These are phyloP conservation scores for Ambrosiella xylebori DNA, from an alignment of 2,329 filamentous ascomycete genomes.

Conservation along the genomic window DNA sequence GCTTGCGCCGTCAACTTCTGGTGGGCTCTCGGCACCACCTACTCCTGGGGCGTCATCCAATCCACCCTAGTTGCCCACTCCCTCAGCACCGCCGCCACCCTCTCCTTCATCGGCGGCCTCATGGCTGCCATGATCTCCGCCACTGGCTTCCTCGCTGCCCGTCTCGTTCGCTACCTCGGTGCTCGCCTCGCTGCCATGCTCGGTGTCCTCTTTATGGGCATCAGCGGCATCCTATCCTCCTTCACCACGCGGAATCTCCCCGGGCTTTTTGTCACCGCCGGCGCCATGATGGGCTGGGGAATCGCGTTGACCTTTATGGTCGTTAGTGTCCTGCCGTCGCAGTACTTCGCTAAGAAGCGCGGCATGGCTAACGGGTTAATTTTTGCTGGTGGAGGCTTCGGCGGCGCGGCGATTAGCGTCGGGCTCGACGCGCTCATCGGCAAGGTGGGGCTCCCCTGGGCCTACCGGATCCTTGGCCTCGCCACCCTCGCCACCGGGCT, in stretches of 20 bases:
- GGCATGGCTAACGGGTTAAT: conserved; percentile 39
- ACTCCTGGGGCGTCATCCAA: conserved; percentile 45
- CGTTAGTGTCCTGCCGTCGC: conserved; percentile 30
- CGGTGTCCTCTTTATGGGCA: conserved; percentile 33
- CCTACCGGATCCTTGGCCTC: conserved; percentile 36
- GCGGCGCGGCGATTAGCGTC: conserved; percentile 35
- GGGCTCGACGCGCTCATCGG: conserved; percentile 30
- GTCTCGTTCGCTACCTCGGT: conserved; percentile 33
- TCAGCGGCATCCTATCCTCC: conserved; percentile 29
- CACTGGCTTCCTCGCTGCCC: conserved; percentile 33
- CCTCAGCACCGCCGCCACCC: conserved; percentile 30
- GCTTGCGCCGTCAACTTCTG: conserved; percentile 34
- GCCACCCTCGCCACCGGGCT: conserved; percentile 34
- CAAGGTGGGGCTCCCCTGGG: conserved; percentile 30
- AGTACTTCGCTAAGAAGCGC: conserved; percentile 36
- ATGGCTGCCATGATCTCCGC: conserved; percentile 32
- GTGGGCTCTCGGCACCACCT: conserved; percentile 38
- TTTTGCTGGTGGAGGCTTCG: conserved; percentile 36
- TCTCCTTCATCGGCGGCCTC: conserved; percentile 42
- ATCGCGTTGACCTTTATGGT: conserved; percentile 27
- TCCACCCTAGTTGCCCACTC: conserved; percentile 32
- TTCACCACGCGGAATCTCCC: conserved; percentile 22
- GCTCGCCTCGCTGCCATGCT: conserved; percentile 28
- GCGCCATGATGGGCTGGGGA: conserved; percentile 20
- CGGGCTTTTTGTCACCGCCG: conserved; percentile 21